Percentiles rank a stretch among this genome's conserved stretches.
phyloP scores from a whole-genome alignment of 1,284 basidiomycete species.

The Amylostereum areolatum region DNA sequence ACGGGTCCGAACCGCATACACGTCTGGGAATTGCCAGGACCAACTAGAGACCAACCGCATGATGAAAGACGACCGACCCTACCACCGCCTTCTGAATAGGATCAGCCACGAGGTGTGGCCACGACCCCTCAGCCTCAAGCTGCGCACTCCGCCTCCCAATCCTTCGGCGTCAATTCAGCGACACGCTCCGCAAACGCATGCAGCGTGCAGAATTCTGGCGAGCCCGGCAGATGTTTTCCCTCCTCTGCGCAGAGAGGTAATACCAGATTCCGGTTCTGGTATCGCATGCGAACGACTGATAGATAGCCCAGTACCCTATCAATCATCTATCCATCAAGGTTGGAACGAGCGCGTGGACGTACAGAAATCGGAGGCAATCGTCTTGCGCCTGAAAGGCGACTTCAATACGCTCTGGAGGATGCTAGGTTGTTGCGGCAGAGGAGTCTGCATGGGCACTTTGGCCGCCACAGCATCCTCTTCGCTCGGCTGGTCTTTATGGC shows the following conservation, averaged over 20 bases:
- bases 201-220: conserved; percentile 74
- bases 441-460: conserved; percentile 2
- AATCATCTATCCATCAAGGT: not conserved
- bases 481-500: conserved; percentile 22
- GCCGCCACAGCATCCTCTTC: conserved; percentile 2
- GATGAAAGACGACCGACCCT: no score
- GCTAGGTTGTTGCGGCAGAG: conserved; percentile 13
- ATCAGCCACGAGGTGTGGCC: no score
- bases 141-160: conserved; percentile 61
- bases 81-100: no score
- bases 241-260: conserved; percentile 64
- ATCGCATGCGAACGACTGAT: conserved; percentile 69
- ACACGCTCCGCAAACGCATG: conserved; percentile 60
- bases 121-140: not conserved
- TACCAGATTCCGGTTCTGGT: conserved; percentile 63
- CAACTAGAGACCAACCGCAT: no score
- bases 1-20: no score
- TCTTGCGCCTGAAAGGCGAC: conserved; percentile 15
- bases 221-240: conserved; percentile 65
- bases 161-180: conserved; percentile 52
- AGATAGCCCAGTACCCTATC: not conserved
- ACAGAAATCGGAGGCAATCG: conserved; percentile 37
- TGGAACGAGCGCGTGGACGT: conserved; percentile 9
- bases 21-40: no score
- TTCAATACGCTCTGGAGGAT: conserved; percentile 15